phyloP scores from a whole-genome alignment of 805 yeast genomes.

The Komagataella populi region DNA sequence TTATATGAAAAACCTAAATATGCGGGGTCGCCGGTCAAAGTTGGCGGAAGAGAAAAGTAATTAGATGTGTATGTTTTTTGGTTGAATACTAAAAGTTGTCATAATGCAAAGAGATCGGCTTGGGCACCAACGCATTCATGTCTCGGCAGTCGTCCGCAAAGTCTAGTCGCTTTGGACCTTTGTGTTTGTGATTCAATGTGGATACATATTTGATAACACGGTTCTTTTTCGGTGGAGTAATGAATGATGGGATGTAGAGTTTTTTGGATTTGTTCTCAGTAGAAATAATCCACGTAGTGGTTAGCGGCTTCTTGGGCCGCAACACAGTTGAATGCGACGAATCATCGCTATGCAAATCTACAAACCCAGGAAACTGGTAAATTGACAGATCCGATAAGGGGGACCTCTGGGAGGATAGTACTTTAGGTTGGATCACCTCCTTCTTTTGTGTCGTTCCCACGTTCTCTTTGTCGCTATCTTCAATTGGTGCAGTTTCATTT shows the following conservation, averaged over 20 bases:
- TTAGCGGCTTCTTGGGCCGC: neutral
- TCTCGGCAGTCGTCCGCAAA: neutral
- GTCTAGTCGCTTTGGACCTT: neutral
- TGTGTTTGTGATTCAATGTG: neutral
- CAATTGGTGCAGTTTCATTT: neutral
- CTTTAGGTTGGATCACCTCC: neutral
- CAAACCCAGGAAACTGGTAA: neutral
- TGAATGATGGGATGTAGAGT: conserved; percentile 1
- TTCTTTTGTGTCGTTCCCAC: neutral
- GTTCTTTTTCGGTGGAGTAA: conserved; percentile 2
- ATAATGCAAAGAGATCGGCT: neutral
- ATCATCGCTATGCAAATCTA: neutral
- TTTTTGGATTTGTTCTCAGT: neutral
- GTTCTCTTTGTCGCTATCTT: neutral
- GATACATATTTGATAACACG: conserved; percentile 1
- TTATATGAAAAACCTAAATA: neutral
- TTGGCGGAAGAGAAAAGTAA: neutral
- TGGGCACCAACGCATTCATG: neutral
- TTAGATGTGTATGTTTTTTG: neutral
- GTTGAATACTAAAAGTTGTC: neutral
- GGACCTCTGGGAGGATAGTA: neutral
- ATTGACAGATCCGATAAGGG: neutral
- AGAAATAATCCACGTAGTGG: neutral
- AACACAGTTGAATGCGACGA: neutral
- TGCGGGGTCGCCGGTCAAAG: neutral